Conservation (phyloP, 352 stramenopile species). For the Globisporangium solare region DNA sequence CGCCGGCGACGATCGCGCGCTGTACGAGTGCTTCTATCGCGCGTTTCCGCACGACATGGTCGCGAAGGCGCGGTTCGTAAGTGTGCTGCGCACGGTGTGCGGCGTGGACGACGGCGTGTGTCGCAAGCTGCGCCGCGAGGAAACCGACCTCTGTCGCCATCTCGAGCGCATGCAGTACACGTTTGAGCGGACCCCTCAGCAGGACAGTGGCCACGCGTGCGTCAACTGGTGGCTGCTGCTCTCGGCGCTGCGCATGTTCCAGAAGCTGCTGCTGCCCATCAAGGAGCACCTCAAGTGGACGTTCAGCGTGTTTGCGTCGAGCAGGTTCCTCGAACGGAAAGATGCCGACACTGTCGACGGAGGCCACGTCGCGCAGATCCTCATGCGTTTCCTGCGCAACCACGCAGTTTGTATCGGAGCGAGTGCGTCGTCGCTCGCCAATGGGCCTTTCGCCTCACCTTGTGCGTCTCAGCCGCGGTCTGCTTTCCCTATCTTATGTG, state of each 20-base stretch:
- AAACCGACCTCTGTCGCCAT: conserved; percentile 40
- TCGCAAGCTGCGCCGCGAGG: conserved; percentile 15
- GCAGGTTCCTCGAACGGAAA: conserved; percentile 42
- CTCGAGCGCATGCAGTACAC: conserved; percentile 59
- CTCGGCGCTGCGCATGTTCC: conserved; percentile 48
- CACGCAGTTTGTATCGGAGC: conserved; percentile 51
- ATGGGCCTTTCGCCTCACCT: too few relatives aligned
- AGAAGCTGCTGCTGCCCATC: conserved; percentile 47
- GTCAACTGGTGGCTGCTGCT: conserved; percentile 72
- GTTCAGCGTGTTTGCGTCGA: conserved; percentile 53
- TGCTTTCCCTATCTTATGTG: background rate
- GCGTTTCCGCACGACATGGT: conserved; percentile 66
- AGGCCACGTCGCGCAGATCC: conserved; percentile 39
- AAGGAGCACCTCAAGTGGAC: conserved; percentile 52
- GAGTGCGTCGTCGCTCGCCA: conserved; percentile 24
- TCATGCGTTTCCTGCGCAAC: conserved; percentile 50
- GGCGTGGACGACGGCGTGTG: conserved; percentile 30
- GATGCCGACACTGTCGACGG: conserved; percentile 27
- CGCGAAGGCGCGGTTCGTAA: conserved; percentile 60
- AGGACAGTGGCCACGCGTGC: conserved; percentile 35
- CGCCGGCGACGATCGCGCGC: conserved; percentile 48
- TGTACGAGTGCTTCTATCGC: conserved; percentile 70
- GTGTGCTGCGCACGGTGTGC: conserved; percentile 55
- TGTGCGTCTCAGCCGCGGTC: background rate
- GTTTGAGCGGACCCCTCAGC: conserved; percentile 35